These are phyloP conservation scores for Rhodotorula sp. DNA, from an alignment of 1,284 basidiomycete genomes.

Conservation along the genomic window DNA sequence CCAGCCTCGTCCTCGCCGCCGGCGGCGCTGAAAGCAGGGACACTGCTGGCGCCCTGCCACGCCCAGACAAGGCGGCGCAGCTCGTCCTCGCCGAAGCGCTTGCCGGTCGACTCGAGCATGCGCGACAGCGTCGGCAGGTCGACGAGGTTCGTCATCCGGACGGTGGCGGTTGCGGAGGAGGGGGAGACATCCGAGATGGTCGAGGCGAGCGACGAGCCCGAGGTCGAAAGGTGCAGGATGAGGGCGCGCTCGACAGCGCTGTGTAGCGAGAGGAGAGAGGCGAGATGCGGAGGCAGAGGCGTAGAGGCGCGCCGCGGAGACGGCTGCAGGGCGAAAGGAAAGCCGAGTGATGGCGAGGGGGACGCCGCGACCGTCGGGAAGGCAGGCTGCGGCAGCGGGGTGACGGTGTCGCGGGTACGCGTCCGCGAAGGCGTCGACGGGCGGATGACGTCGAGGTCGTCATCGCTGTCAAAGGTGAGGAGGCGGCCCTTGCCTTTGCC, in stretches of 20 bases:
- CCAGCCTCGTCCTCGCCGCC: slow-evolving; percentile 29
- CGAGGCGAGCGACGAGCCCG: slow-evolving; percentile 36
- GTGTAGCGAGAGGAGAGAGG: slow-evolving; percentile 35
- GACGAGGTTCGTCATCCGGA: slow-evolving; percentile 39
- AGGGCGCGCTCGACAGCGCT: slow-evolving; percentile 33
- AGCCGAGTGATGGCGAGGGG: slow-evolving; percentile 11
- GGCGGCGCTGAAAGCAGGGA: too few species aligned
- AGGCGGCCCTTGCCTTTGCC: not conserved
- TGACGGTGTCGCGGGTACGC: not conserved
- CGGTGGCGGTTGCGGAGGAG: slow-evolving; percentile 1
- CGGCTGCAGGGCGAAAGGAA: slow-evolving; percentile 18
- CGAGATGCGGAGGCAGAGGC: slow-evolving; percentile 19
- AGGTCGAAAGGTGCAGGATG: slow-evolving; percentile 37
- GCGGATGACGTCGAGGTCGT: not conserved
- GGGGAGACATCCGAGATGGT: slow-evolving; percentile 15
- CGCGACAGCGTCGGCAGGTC: slow-evolving; percentile 28
- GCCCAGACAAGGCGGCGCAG: slow-evolving; percentile 35
- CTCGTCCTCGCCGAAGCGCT: slow-evolving; percentile 30
- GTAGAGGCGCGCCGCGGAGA: slow-evolving; percentile 8
- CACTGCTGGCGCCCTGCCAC: slow-evolving; percentile 31
- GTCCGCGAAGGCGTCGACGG: not conserved
- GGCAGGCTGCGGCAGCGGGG: slow-evolving; percentile 19
- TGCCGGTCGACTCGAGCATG: slow-evolving; percentile 27
- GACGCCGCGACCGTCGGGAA: not conserved
- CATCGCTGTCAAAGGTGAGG: slow-evolving; percentile 7